Percentiles rank a stretch among this genome's conserved stretches.
Evolutionary conservation across 345 rosid species (phyloP).

Genomic region (Rhizophora apiculata): DNA sequence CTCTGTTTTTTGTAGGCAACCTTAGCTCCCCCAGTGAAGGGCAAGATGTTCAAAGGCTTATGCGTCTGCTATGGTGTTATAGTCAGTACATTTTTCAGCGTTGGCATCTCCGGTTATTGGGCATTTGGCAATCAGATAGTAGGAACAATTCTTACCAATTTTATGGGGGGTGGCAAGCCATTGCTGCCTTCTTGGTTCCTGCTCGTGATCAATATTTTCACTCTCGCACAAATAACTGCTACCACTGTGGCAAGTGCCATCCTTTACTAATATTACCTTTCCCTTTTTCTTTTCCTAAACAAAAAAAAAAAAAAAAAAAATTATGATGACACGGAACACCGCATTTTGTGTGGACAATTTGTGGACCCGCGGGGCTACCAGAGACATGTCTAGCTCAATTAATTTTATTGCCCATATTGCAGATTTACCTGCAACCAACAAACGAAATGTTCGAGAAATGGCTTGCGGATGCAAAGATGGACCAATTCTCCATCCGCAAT

Average conservation of each 20-base stretch:
- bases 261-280: background rate
- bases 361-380: too few species aligned
- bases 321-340: background rate
- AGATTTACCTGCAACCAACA: conserved; percentile 52
- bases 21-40: conserved; percentile 52
- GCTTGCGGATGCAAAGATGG: conserved; percentile 36
- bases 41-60: conserved; percentile 61
- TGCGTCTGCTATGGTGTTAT: conserved; percentile 45
- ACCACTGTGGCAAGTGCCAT: conserved; percentile 33
- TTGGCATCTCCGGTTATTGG: conserved; percentile 55
- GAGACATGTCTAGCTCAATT: background rate
- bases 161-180: conserved; percentile 35
- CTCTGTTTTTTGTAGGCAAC: conserved; percentile 39
- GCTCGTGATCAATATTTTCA: conserved; percentile 43
- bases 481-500: conserved; percentile 41
- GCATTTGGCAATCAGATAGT: conserved; percentile 45
- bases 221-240: conserved; percentile 39
- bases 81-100: conserved; percentile 38
- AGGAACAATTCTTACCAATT: conserved; percentile 36
- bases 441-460: conserved; percentile 42
- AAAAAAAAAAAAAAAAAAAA: too few species aligned
- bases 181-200: conserved; percentile 52
- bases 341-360: too few species aligned
- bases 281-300: too few species aligned
- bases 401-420: conserved; percentile 1